phyloP scores from a whole-genome alignment of 768 basidiomycete species.

The Naganishia onofrii region DNA sequence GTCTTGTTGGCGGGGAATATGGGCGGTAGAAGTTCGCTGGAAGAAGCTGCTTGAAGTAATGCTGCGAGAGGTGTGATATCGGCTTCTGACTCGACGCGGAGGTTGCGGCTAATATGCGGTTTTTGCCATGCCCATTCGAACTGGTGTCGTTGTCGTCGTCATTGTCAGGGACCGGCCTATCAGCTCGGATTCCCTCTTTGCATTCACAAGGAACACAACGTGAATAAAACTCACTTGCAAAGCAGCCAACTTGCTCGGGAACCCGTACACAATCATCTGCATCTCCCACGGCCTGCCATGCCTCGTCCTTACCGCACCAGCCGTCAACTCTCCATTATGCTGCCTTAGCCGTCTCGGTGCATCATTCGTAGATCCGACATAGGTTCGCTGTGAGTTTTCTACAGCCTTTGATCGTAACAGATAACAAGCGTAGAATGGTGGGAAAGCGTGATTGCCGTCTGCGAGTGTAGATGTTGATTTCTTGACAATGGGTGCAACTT shows the following conservation, averaged over 20 bases:
- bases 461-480: slow-evolving; percentile 40
- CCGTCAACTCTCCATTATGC: slow-evolving; percentile 73
- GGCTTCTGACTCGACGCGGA: slow-evolving; percentile 40
- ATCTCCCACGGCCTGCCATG: slow-evolving; percentile 55
- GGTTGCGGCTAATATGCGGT: slow-evolving; percentile 66
- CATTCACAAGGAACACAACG: no score
- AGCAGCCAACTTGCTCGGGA: slow-evolving; percentile 73
- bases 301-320: slow-evolving; percentile 61
- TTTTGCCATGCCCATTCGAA: slow-evolving; percentile 86
- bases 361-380: slow-evolving; percentile 55
- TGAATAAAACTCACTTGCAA: slow-evolving; percentile 53
- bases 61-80: slow-evolving; percentile 16
- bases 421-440: slow-evolving; percentile 76
- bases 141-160: no score
- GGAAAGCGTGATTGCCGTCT: slow-evolving; percentile 50
- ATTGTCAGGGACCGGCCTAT: no score
- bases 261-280: slow-evolving; percentile 79
- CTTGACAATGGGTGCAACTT: not conserved
- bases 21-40: slow-evolving; percentile 32
- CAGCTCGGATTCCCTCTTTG: no score
- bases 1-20: slow-evolving; percentile 44
- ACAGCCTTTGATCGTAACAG: slow-evolving; percentile 62
- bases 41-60: slow-evolving; percentile 28
- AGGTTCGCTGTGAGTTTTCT: slow-evolving; percentile 12
- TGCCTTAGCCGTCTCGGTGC: slow-evolving; percentile 58